Evolutionary conservation across 2,329 filamentous ascomycete genomes (phyloP).

Genomic region (Penicillium psychrosexuale): DNA sequence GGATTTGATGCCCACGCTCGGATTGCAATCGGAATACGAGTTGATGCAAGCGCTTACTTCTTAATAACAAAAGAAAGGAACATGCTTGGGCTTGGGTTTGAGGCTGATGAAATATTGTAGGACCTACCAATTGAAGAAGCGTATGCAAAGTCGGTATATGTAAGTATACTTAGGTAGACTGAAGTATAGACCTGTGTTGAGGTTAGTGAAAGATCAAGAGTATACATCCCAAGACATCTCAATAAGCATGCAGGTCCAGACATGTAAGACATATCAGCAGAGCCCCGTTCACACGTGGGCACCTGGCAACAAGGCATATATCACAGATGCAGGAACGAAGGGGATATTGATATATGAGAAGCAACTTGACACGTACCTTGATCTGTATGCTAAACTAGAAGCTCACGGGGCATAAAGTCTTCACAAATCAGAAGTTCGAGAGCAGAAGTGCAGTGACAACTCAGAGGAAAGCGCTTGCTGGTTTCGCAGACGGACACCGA

Average conservation of each 20-base stretch:
- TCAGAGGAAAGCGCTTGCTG: slow-evolving; percentile 27
- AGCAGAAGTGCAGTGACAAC: slow-evolving; percentile 20
- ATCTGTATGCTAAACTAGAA: slow-evolving; percentile 4
- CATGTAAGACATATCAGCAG: background rate
- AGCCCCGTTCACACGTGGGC: slow-evolving; percentile 5
- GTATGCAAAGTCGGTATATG: background rate
- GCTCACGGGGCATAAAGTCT: slow-evolving; percentile 12
- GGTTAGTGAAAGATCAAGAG: background rate
- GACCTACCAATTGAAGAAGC: background rate
- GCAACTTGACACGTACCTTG: slow-evolving; percentile 15
- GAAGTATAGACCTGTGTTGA: background rate
- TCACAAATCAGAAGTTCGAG: slow-evolving; percentile 17
- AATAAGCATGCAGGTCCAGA: background rate
- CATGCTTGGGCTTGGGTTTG: background rate
- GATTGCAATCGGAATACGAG: slow-evolving; percentile 17
- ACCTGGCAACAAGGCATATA: background rate
- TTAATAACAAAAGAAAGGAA: background rate
- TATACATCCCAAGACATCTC: background rate
- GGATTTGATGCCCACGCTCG: slow-evolving; percentile 8
- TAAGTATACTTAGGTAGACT: background rate
- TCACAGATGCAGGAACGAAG: slow-evolving; percentile 5
- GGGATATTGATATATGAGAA: background rate
- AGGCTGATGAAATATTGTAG: background rate
- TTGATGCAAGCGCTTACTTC: slow-evolving; percentile 8
- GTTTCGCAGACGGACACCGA: slow-evolving; percentile 19